Conservation (phyloP, 441 rosid species). For the Arabidopsis hybrid region DNA sequence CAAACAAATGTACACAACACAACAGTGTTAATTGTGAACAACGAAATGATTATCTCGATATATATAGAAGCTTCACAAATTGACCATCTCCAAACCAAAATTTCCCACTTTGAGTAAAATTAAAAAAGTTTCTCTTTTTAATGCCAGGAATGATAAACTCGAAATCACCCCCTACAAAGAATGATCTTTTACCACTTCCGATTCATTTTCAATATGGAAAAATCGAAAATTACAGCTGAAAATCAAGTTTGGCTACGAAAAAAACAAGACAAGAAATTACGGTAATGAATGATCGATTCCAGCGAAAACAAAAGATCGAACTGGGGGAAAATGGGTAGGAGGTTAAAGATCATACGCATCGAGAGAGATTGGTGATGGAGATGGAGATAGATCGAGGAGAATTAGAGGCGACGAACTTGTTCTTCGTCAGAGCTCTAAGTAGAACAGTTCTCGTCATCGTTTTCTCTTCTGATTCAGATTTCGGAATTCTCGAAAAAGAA, state of each 20-base stretch:
- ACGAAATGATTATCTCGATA: too few relatives aligned
- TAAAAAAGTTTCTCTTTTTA: not conserved
- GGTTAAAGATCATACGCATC: constrained; percentile 34
- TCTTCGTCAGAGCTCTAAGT: constrained; percentile 38
- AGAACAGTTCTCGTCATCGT: constrained; percentile 38
- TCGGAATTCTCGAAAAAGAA: not conserved
- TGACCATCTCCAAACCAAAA: not conserved
- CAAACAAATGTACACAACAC: not conserved
- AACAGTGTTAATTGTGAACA: not conserved
- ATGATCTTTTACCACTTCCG: not conserved
- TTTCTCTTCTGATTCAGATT: constrained; percentile 17
- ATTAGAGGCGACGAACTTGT: constrained; percentile 11
- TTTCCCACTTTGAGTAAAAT: not conserved
- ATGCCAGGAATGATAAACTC: not conserved
- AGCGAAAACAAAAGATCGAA: not conserved
- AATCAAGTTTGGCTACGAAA: not conserved
- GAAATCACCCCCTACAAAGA: constrained; percentile 6
- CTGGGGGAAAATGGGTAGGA: not conserved
- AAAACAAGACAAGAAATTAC: not conserved
- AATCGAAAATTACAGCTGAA: not conserved
- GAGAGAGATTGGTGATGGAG: constrained; percentile 21
- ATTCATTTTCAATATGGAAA: not conserved
- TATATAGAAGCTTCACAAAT: not conserved
- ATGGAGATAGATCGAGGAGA: constrained; percentile 22
- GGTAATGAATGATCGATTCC: not conserved